Conservation (phyloP, 106 monocot species). For the Acorus gramineus region DNA sequence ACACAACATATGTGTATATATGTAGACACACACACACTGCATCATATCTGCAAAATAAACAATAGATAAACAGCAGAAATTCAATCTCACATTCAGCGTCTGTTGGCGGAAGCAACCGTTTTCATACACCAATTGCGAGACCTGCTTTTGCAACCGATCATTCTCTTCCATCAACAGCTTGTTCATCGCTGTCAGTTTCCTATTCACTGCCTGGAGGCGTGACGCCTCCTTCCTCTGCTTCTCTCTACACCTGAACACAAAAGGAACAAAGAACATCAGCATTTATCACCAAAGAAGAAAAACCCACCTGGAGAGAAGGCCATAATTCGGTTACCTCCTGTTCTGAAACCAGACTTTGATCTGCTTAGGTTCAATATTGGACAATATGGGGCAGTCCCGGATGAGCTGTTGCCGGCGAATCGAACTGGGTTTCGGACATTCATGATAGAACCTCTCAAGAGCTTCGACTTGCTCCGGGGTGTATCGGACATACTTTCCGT, state of each 20-base stretch:
- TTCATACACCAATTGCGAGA: constrained; percentile 58
- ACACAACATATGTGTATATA: background rate
- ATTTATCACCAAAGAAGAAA: background rate
- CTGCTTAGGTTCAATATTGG: constrained; percentile 69
- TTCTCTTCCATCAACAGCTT: constrained; percentile 85
- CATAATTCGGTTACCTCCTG: constrained; percentile 25
- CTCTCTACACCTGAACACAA: constrained; percentile 45
- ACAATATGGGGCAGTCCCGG: constrained; percentile 56
- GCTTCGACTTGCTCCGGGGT: constrained; percentile 78
- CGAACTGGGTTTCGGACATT: constrained; percentile 73
- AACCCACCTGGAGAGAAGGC: background rate
- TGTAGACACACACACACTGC: background rate
- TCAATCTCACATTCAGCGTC: constrained; percentile 27
- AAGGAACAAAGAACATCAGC: background rate
- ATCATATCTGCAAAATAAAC: background rate
- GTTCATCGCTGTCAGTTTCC: constrained; percentile 73
- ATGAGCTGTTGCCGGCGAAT: constrained; percentile 60
- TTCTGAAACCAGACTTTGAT: constrained; percentile 90
- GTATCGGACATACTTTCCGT: constrained; percentile 59
- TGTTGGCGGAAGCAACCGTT: constrained; percentile 50
- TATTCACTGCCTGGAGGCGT: constrained; percentile 48
- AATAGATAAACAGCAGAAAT: background rate
- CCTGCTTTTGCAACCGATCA: constrained; percentile 70
- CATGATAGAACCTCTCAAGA: constrained; percentile 55
- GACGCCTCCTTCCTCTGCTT: constrained; percentile 66